Evolutionary conservation across 495 filamentous ascomycete genomes (phyloP).

Genomic region (Aspergillus leporis): DNA sequence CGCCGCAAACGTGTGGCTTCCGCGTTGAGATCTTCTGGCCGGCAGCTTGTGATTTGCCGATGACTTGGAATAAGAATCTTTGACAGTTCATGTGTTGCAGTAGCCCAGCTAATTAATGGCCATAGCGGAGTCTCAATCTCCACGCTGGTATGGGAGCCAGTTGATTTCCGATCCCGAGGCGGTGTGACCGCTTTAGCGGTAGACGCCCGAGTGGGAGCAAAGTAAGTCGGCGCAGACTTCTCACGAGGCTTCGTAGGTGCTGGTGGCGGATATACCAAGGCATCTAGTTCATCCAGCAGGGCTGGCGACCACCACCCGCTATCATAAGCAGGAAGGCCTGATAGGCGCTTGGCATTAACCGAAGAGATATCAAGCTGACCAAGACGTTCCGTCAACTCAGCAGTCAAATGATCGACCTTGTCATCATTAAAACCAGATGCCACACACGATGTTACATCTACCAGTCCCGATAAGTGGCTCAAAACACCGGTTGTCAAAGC

Average conservation of each 20-base stretch:
- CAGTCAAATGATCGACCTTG: constrained; percentile 21
- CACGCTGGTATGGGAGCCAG: constrained; percentile 28
- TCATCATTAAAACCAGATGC: not conserved
- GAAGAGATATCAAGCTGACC: constrained; percentile 17
- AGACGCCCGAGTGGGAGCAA: constrained; percentile 75
- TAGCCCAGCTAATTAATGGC: constrained; percentile 80
- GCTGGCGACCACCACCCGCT: constrained; percentile 74
- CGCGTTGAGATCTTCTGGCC: constrained; percentile 70
- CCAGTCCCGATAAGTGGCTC: constrained; percentile 81
- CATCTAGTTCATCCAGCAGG: constrained; percentile 66
- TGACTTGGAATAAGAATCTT: constrained; percentile 76
- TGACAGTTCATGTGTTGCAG: constrained; percentile 75
- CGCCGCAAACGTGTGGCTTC: constrained; percentile 60
- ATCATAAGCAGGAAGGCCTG: constrained; percentile 48
- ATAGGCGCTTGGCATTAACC: not conserved
- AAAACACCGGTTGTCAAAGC: constrained; percentile 84
- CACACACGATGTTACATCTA: constrained; percentile 28
- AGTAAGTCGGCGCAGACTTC: constrained; percentile 62
- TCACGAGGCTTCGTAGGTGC: constrained; percentile 51
- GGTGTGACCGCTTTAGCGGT: constrained; percentile 69
- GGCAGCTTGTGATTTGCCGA: constrained; percentile 70
- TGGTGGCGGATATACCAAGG: constrained; percentile 49
- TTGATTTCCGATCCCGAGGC: constrained; percentile 52
- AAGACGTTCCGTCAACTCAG: constrained; percentile 31
- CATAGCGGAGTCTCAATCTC: constrained; percentile 60